Percentiles rank a stretch among this genome's conserved stretches.
Evolutionary conservation across 2,329 filamentous ascomycete genomes (phyloP).

Genomic region (Emergomyces africanus): DNA sequence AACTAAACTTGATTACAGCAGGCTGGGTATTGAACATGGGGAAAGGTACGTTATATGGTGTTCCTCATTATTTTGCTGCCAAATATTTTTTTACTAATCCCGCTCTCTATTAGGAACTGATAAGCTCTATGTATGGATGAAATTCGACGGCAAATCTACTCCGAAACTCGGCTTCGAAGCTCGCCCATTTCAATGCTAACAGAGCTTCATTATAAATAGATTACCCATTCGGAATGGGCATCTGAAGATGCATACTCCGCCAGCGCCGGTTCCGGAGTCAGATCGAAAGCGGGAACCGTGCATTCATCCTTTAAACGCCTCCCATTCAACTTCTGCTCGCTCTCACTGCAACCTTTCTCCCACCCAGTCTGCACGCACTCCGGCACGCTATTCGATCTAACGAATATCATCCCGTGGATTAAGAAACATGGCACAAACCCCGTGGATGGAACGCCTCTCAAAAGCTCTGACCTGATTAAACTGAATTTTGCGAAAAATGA

Average conservation of each 20-base stretch:
- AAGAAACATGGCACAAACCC: conserved; percentile 90
- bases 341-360: conserved; percentile 87
- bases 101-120: conserved; percentile 32
- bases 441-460: conserved; percentile 66
- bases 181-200: conserved; percentile 5
- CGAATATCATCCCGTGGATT: conserved; percentile 87
- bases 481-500: conserved; percentile 88
- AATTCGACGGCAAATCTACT: not conserved
- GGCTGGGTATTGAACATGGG: conserved; percentile 8
- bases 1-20: not conserved
- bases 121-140: conserved; percentile 35
- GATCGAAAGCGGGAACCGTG: conserved; percentile 36
- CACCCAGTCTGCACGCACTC: conserved; percentile 83
- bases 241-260: conserved; percentile 81
- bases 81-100: not conserved
- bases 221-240: conserved; percentile 97
- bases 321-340: conserved; percentile 96
- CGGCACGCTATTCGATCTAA: conserved; percentile 88
- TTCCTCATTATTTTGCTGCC: conserved; percentile 5
- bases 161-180: not conserved
- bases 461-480: conserved; percentile 72
- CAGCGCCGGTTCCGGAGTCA: conserved; percentile 57
- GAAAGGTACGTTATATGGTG: conserved; percentile 21
- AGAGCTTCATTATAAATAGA: conserved; percentile 34
- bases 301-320: conserved; percentile 69